A percentile compares a stretch with the other conserved stretches of the same genome.
Evolutionary conservation across 2,329 filamentous ascomycete genomes (phyloP).

Genomic region (Stagonosporopsis rhizophila): DNA sequence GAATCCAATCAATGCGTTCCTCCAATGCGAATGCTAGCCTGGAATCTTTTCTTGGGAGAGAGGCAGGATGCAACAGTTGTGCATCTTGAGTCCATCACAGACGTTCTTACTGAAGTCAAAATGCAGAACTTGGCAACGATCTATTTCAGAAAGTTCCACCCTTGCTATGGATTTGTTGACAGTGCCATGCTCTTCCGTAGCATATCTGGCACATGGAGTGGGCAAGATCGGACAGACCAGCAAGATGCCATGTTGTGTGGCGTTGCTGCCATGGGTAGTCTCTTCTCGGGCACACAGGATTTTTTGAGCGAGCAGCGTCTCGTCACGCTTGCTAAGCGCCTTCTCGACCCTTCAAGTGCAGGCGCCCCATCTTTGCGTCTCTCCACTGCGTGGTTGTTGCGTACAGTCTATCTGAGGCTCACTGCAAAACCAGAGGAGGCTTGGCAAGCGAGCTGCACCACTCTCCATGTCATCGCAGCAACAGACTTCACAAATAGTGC

Average conservation of each 20-base stretch:
- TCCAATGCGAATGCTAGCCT: slow-evolving; percentile 9
- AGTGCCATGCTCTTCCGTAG: not conserved
- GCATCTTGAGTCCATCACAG: not conserved
- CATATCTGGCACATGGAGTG: not conserved
- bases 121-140: not conserved
- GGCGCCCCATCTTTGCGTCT: not conserved
- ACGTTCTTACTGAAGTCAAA: not conserved
- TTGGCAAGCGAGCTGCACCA: slow-evolving; percentile 8
- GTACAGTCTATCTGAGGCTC: slow-evolving; percentile 3
- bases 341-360: slow-evolving; percentile 2
- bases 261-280: slow-evolving; percentile 1
- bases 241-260: not conserved
- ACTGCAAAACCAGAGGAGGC: slow-evolving; percentile 11
- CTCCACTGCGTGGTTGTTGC: slow-evolving; percentile 3
- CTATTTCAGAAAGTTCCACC: slow-evolving; percentile 4
- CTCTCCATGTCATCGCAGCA: slow-evolving; percentile 5
- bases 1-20: not conserved
- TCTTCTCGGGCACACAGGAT: not conserved
- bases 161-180: slow-evolving; percentile 6
- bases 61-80: not conserved
- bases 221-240: not conserved
- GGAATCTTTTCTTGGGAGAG: slow-evolving; percentile 6
- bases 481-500: not conserved
- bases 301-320: not conserved
- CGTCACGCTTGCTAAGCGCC: not conserved